Evolutionary conservation across 176 grass and related monocot genomes (phyloP), one percentile per base, ranked within the genome.

Genomic region (Carex pumila): DNA sequence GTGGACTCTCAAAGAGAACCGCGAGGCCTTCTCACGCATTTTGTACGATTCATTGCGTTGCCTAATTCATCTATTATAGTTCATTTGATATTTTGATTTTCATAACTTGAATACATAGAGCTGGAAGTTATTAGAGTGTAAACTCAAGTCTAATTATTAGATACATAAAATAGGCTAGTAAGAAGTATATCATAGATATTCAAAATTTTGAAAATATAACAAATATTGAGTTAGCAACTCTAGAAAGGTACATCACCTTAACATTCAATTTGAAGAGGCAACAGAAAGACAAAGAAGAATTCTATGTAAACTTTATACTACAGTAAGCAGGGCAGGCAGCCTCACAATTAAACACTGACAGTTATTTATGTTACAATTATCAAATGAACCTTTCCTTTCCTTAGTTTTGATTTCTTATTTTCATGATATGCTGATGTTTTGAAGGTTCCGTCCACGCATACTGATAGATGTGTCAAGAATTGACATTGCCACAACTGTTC

Each of bases 371-470:
- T 50, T 37, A 73, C 14, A 68, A 70, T 36, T 15, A 49, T 84
- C 3, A n/a, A 8, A 83, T 68, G 10, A 39, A 55, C 21, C 21
- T 63, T 25, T 25, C 25, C 0, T 52, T 3, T 17, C 47, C 50
- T 34, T 64, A 43, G 61, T 57, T 2, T 80, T 79, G 76, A 81
- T n/a, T 19, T 57, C 52, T 3, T 86, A 82, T 31, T 57, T 63
- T 74, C 7, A 10, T 50, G 47, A 50, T 78, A 18, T 57, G 19
- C 25, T 57, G 50, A 56, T 78, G 39, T 57, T 57, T 6, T 78
- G 52, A 78, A 98, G 95, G 89, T 98, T 98, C 69, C 95, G 95
- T 39, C 95, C 95, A 9, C 95, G 95, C 81, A 95, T 98, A 84
- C 88, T 98, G 62, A 98, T 98, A 5, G 95, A 98, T 8, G 95